Conservation (phyloP, 345 rosid genomes). For the Triadica sebifera region DNA sequence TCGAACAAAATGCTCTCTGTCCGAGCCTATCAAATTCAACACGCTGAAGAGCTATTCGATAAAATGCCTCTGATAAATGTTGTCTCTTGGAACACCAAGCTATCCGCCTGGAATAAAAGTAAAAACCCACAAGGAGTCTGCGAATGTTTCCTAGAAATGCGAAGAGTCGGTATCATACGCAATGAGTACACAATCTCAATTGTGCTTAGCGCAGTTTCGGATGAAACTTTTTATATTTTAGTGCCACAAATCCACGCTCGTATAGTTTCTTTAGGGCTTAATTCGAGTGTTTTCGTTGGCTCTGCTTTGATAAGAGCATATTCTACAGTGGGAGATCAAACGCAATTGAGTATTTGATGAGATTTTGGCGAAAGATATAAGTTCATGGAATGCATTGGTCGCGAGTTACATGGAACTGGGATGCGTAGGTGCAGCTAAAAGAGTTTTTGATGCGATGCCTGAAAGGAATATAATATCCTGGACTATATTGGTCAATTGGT, state of each 20-base stretch:
- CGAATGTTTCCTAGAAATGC: constrained; percentile 36
- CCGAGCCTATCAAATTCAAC: constrained; percentile 13
- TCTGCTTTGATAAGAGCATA: constrained; percentile 53
- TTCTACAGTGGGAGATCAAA: constrained; percentile 20
- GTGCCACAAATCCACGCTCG: constrained; percentile 46
- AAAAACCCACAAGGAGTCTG: constrained; percentile 30
- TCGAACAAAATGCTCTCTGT: constrained; percentile 37
- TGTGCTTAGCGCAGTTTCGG: constrained; percentile 33
- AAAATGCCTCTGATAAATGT: constrained; percentile 42
- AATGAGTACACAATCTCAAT: constrained; percentile 35
- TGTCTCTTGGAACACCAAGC: constrained; percentile 42
- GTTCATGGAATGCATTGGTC: constrained; percentile 53
- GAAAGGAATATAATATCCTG: constrained; percentile 47
- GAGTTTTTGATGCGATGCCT: constrained; percentile 38
- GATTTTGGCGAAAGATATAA: constrained; percentile 30
- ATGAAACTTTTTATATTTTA: constrained; percentile 25
- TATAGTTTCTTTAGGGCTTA: constrained; percentile 43
- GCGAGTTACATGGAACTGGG: constrained; percentile 49
- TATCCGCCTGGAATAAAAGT: constrained; percentile 36
- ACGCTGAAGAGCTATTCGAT: constrained; percentile 44
- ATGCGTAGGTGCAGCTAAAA: constrained; percentile 37
- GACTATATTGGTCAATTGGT: constrained; percentile 52
- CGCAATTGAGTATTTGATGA: constrained; percentile 42
- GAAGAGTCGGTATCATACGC: constrained; percentile 37
- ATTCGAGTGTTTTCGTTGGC: constrained; percentile 30